Evolutionary conservation across 768 basidiomycete species (phyloP).

Genomic region (Suillus clintonianus): DNA sequence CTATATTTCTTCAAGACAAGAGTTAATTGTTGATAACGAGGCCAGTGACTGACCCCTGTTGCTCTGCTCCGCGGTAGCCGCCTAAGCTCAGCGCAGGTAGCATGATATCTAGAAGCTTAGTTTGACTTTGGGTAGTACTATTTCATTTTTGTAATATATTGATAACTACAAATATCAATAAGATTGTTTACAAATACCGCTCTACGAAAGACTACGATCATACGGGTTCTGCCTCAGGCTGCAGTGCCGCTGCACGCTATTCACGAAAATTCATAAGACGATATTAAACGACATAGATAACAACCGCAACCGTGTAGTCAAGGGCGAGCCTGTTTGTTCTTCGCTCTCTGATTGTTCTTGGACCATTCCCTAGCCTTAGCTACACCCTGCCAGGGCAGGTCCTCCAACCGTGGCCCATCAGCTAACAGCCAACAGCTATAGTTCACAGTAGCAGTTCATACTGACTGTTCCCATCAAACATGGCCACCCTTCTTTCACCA

Average conservation of each 20-base stretch:
- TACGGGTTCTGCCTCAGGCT: neutral
- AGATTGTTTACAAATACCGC: neutral
- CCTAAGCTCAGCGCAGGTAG: too few species aligned
- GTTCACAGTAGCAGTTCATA: neutral
- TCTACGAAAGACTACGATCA: neutral
- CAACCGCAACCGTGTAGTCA: neutral
- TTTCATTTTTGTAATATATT: neutral
- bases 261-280: neutral
- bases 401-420: neutral
- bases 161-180: neutral
- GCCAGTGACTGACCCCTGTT: too few species aligned
- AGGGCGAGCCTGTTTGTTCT: neutral
- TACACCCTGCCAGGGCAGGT: neutral
- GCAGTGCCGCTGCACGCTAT: too few species aligned
- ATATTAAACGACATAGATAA: neutral
- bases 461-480: neutral
- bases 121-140: too few species aligned
- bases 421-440: neutral
- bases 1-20: too few species aligned
- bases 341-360: neutral
- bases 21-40: too few species aligned
- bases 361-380: neutral
- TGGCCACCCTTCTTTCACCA: conserved; percentile 1
- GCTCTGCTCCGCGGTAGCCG: too few species aligned
- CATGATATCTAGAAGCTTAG: too few species aligned